Evolutionary conservation across 2,329 filamentous ascomycete species (phyloP).

Genomic region (Ophiosphaerella herpotricha): DNA sequence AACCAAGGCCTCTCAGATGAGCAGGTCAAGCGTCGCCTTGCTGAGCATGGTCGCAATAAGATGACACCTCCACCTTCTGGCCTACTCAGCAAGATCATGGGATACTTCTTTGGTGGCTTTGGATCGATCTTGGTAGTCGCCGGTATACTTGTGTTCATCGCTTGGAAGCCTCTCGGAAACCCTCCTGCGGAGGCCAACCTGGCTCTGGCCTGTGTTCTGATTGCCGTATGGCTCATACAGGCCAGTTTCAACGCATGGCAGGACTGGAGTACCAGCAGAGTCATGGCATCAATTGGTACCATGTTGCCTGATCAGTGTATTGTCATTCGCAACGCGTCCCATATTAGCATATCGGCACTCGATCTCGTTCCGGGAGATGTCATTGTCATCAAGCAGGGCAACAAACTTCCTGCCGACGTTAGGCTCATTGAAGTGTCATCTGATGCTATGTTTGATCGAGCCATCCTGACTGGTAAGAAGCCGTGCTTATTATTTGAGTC

Average conservation of each 20-base stretch:
- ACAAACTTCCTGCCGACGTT: conserved; percentile 75
- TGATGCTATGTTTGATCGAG: conserved; percentile 73
- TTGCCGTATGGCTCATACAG: conserved; percentile 68
- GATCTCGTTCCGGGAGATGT: conserved; percentile 76
- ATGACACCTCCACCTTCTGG: conserved; percentile 68
- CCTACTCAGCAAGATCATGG: conserved; percentile 61
- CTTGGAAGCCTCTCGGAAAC: conserved; percentile 75
- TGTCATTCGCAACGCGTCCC: conserved; percentile 64
- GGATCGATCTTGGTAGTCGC: conserved; percentile 72
- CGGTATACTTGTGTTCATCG: conserved; percentile 73
- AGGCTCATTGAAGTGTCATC: conserved; percentile 70
- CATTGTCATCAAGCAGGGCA: conserved; percentile 69
- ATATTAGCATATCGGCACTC: conserved; percentile 55
- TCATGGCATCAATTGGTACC: conserved; percentile 79
- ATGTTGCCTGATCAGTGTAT: conserved; percentile 78
- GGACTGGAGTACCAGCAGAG: conserved; percentile 75
- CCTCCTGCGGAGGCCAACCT: conserved; percentile 73
- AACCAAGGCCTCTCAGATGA: conserved; percentile 64
- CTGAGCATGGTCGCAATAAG: conserved; percentile 68
- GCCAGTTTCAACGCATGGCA: conserved; percentile 62
- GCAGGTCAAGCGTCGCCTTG: conserved; percentile 59
- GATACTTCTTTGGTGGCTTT: conserved; percentile 80
- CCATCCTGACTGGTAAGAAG: conserved; percentile 67
- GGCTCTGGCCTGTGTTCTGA: conserved; percentile 73
- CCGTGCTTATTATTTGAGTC: background rate